These are phyloP conservation scores for Cercophora newfieldiana DNA, from an alignment of 495 filamentous ascomycete species.

Conservation along the genomic window DNA sequence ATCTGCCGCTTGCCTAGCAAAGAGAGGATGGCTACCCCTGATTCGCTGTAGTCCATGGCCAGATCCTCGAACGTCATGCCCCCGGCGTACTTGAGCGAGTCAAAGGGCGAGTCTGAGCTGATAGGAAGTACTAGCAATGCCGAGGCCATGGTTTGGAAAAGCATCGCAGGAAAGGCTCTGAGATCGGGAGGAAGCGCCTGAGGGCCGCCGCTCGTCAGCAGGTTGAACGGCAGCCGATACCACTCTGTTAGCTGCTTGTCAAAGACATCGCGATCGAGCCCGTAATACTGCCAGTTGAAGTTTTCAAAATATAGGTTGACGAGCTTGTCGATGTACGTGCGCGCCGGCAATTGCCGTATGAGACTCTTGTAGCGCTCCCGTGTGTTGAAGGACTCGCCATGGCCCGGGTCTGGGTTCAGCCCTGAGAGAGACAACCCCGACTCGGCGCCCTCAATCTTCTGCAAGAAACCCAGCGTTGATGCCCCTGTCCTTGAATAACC, in stretches of 20 bases:
- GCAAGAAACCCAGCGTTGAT: constrained; percentile 51
- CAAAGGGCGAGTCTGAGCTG: constrained; percentile 47
- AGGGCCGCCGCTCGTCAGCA: constrained; percentile 44
- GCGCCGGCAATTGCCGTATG: constrained; percentile 54
- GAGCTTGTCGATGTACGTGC: constrained; percentile 53
- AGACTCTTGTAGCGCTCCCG: constrained; percentile 53
- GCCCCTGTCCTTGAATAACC: constrained; percentile 50
- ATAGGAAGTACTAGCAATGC: constrained; percentile 55
- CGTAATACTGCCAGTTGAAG: constrained; percentile 61
- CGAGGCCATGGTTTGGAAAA: constrained; percentile 58
- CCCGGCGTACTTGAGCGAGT: constrained; percentile 56
- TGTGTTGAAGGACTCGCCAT: constrained; percentile 17
- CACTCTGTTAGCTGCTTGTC: constrained; percentile 51
- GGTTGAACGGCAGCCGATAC: constrained; percentile 48
- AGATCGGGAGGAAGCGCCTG: constrained; percentile 44
- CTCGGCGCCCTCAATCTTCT: constrained; percentile 46
- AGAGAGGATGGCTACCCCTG: constrained; percentile 51
- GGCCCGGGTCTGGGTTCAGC: constrained; percentile 12
- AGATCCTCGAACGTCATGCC: constrained; percentile 61
- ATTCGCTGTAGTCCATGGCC: constrained; percentile 59
- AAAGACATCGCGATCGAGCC: constrained; percentile 55
- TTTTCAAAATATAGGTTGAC: constrained; percentile 55
- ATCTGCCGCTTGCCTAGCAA: constrained; percentile 58
- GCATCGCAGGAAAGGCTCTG: constrained; percentile 54
- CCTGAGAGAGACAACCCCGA: constrained; percentile 19